phyloP scores from a whole-genome alignment of 805 yeast genomes.

The Candida parachauliodes region DNA sequence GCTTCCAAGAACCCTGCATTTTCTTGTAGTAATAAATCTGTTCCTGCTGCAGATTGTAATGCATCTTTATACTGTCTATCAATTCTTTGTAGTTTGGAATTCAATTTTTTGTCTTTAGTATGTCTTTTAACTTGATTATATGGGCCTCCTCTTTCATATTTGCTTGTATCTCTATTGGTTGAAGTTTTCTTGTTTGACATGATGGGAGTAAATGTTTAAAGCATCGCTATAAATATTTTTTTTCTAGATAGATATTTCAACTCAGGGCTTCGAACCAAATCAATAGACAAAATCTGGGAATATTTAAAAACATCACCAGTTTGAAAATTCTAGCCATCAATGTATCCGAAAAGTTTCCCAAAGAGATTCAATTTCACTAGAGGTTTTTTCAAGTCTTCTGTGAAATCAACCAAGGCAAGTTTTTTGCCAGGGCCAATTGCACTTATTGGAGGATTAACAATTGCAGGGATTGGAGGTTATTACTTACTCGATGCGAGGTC shows the following conservation, averaged over 20 bases:
- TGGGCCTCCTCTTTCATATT: slow-evolving; percentile 23
- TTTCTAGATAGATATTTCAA: neutral
- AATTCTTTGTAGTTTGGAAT: slow-evolving; percentile 60
- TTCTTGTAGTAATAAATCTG: slow-evolving; percentile 83
- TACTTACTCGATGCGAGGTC: slow-evolving; percentile 76
- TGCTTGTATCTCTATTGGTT: slow-evolving; percentile 8
- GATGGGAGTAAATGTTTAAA: neutral
- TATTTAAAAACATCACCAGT: slow-evolving; percentile 5
- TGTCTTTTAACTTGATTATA: slow-evolving; percentile 21
- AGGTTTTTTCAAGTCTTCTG: neutral
- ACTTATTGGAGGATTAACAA: slow-evolving; percentile 17
- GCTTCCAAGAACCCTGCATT: slow-evolving; percentile 85
- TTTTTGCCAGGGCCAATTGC: slow-evolving; percentile 15
- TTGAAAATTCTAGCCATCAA: neutral
- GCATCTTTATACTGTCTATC: slow-evolving; percentile 77
- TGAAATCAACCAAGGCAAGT: slow-evolving; percentile 13
- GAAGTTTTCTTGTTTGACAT: neutral
- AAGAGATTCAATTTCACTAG: neutral
- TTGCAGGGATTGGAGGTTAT: slow-evolving; percentile 40
- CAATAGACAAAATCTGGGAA: neutral
- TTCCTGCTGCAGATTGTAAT: slow-evolving; percentile 75
- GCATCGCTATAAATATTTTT: slow-evolving; percentile 4
- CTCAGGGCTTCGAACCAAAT: slow-evolving; percentile 4
- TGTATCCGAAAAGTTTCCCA: neutral
- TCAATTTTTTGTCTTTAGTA: slow-evolving; percentile 57